Evolutionary conservation across 2,329 filamentous ascomycete genomes (phyloP).

Genomic region (Scedosporium minutisporum): DNA sequence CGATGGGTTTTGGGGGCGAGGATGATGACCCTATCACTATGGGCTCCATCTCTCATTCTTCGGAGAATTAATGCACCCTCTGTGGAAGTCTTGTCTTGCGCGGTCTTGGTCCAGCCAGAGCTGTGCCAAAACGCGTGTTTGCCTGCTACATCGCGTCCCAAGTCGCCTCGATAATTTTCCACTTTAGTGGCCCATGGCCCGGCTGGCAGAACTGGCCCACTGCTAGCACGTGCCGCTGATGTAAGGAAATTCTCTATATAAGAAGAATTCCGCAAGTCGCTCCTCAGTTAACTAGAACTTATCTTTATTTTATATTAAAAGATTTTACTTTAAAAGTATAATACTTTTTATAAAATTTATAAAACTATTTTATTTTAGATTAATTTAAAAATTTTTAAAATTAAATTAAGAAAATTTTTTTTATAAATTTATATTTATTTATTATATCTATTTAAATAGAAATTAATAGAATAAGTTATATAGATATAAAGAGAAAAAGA

Average conservation of each 20-base stretch:
- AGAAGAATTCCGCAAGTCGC: too few species aligned
- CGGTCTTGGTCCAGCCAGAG: neutral
- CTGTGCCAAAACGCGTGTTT: neutral
- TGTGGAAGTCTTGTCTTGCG: neutral
- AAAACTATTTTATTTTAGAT: neutral
- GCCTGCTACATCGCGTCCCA: neutral
- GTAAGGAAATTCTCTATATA: too few species aligned
- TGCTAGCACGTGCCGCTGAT: neutral
- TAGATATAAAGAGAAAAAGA: neutral
- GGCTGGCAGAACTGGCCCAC: too few species aligned
- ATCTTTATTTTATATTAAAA: too few species aligned
- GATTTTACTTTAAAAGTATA: too few species aligned
- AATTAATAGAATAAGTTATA: neutral
- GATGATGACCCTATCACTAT: neutral
- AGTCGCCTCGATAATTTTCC: neutral
- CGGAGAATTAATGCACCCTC: neutral
- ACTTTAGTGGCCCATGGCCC: too few species aligned
- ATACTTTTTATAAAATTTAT: too few species aligned
- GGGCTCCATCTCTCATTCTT: neutral
- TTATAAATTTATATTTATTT: neutral
- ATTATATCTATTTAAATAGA: neutral
- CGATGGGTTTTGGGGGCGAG: neutral
- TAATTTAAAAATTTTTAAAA: neutral
- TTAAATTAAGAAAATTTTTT: too few species aligned
- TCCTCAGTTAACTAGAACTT: too few species aligned